phyloP scores from a whole-genome alignment of 2,329 filamentous ascomycete genomes.

The Beauveria sp. region DNA sequence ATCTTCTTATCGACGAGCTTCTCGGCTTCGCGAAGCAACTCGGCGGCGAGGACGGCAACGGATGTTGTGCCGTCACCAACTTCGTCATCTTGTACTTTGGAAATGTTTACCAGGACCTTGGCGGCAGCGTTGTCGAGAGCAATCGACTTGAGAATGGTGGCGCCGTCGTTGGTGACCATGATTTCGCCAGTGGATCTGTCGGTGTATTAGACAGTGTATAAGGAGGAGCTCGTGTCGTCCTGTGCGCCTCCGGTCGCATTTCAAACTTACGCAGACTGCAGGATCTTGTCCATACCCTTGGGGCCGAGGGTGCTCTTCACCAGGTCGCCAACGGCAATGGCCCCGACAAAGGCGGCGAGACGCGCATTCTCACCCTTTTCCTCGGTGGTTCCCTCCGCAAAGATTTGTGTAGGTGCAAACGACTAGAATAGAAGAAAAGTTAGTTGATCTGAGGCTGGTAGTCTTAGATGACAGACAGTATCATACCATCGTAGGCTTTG shows the following conservation, averaged over 20 bases:
- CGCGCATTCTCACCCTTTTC: slow-evolving; percentile 99
- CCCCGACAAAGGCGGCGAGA: slow-evolving; percentile 95
- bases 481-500: slow-evolving; percentile 10
- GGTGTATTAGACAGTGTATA: slow-evolving; percentile 16
- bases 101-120: slow-evolving; percentile 98
- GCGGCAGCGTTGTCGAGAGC: slow-evolving; percentile 96
- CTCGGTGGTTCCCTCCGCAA: slow-evolving; percentile 91
- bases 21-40: slow-evolving; percentile 92
- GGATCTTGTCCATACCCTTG: slow-evolving; percentile 98
- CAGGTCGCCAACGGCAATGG: slow-evolving; percentile 93
- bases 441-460: background rate
- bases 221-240: slow-evolving; percentile 9
- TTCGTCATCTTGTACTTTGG: slow-evolving; percentile 98
- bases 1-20: slow-evolving; percentile 98
- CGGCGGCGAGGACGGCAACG: slow-evolving; percentile 91
- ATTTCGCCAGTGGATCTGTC: slow-evolving; percentile 86
- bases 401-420: slow-evolving; percentile 93
- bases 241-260: background rate
- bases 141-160: slow-evolving; percentile 96
- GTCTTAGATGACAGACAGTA: background rate
- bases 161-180: slow-evolving; percentile 97
- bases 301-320: slow-evolving; percentile 96
- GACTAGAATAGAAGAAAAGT: slow-evolving; percentile 30
- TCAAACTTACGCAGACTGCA: slow-evolving; percentile 76
- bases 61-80: slow-evolving; percentile 97